Base-by-base conservation (phyloP, 169 alveolate genomes). In the Eimeria sp. region DNA sequence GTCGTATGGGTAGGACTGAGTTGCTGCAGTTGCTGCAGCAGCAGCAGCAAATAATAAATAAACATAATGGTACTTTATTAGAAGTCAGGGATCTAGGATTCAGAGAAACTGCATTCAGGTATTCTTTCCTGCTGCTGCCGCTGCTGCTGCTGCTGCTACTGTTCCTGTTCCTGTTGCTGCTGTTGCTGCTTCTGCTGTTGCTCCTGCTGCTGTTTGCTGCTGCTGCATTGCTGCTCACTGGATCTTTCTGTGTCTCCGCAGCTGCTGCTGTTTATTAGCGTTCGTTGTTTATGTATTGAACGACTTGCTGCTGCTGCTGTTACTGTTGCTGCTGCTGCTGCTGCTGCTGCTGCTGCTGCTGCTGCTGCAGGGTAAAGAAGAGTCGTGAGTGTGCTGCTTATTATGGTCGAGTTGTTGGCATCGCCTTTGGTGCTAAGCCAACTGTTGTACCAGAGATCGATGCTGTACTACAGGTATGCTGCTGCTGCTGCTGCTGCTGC, bases 81-180 rank as follows among this genome's bases (percentile, higher is more conserved):
- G 92, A 61, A 0, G 92, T 86, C 0, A 49, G 92, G 57, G 92
- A 86, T 43, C 92, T 86, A 18, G 92, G 92, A 20, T 86, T 61
- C 51, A 57, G 92, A 58, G 65, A 86, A 61, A 61, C 92, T 16
- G 92, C 92, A 30, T 86, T 86, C 92, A 57, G 92, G 92, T 86
- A 7, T 0, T 51, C 30, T 63, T 25, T 20, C 4, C 27, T 61
- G 72, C 72, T 20, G 25, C 25, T 61, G 47, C 40, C 4, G 70
- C 70, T 58, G 70, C 70, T 58, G 4, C 70, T 58, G 70, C 3
- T 58, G 70, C 70, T 58, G 70, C 27, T 70, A 1, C 27, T 2
- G 40, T 40, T 1, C 5, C 4, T 70, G 80, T 40, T 70, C 45
- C 80, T 27, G 80, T 25, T 3, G 47, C 47, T 18, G 40, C 80